Conservation (phyloP, 129 eudicot genomes). For the Lactuca saligna region DNA sequence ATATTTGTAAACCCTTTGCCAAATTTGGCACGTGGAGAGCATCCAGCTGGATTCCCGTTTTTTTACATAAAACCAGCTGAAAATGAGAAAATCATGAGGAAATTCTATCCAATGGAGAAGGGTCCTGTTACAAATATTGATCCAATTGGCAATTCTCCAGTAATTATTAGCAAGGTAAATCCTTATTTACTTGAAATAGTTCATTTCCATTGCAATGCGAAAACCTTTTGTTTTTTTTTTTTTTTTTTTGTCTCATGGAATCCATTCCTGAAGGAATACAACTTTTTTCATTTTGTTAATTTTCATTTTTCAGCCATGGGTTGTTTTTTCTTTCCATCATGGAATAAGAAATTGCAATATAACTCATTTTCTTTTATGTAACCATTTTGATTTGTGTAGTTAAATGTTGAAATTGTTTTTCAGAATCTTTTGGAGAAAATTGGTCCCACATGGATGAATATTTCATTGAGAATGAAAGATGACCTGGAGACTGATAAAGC, state of each 20-base stretch:
- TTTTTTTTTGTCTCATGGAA: too few relatives aligned
- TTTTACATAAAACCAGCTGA: conserved; percentile 69
- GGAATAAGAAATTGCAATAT: too few relatives aligned
- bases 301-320: too few relatives aligned
- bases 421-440: conserved; percentile 62
- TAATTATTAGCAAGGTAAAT: conserved; percentile 59
- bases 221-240: too few relatives aligned
- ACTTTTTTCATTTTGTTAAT: conserved; percentile 6
- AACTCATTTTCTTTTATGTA: too few relatives aligned
- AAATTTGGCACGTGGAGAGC: conserved; percentile 57
- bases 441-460: conserved; percentile 79
- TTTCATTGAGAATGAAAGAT: conserved; percentile 69
- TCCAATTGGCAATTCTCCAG: conserved; percentile 80
- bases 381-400: background rate
- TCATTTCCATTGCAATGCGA: too few relatives aligned
- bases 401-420: background rate
- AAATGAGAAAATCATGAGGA: conserved; percentile 54
- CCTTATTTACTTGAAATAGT: background rate
- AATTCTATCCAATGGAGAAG: conserved; percentile 50
- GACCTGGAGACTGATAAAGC: conserved; percentile 74
- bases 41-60: conserved; percentile 67
- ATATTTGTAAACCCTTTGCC: conserved; percentile 63
- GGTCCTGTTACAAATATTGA: conserved; percentile 68
- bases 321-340: too few relatives aligned
- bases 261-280: background rate